A percentile compares a stretch with the other conserved stretches of the same genome.
Conservation (phyloP, 129 eudicot genomes). For the Escallonia rubra region DNA sequence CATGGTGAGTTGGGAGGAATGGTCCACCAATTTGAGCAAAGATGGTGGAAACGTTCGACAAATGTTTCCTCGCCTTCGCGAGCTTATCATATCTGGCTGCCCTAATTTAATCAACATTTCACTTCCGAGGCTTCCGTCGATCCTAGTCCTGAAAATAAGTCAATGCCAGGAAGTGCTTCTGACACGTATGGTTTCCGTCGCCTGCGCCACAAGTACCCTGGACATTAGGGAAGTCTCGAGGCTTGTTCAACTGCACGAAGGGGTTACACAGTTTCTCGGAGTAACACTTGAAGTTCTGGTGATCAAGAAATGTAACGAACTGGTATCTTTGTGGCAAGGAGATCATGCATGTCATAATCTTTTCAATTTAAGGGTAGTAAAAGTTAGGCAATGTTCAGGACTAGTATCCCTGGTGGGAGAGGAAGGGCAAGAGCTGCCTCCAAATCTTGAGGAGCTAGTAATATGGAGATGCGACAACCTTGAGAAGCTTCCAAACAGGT, state of each 20-base stretch:
- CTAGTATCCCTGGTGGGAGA: not conserved
- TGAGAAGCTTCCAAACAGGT: not conserved
- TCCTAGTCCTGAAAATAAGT: not conserved
- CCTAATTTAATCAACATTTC: not conserved
- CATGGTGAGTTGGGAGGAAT: constrained; percentile 20
- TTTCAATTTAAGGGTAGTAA: not conserved
- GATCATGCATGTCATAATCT: not conserved
- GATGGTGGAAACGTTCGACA: not conserved
- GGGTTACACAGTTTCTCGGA: not conserved
- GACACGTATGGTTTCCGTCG: not conserved
- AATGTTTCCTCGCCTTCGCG: not conserved
- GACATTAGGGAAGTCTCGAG: not conserved
- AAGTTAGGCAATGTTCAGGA: not conserved
- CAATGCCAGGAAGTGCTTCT: not conserved
- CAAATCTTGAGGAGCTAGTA: not conserved
- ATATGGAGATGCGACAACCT: not conserved
- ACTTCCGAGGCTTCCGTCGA: not conserved
- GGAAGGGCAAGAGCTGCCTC: not conserved
- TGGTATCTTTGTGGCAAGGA: not conserved
- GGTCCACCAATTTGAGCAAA: constrained; percentile 3
- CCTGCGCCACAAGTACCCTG: not conserved
- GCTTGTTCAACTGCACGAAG: not conserved
- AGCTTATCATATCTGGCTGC: not conserved
- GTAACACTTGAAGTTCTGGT: not conserved
- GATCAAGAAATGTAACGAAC: not conserved